These are phyloP conservation scores for Dovyalis caffra DNA, from an alignment of 345 rosid species.

Conservation along the genomic window DNA sequence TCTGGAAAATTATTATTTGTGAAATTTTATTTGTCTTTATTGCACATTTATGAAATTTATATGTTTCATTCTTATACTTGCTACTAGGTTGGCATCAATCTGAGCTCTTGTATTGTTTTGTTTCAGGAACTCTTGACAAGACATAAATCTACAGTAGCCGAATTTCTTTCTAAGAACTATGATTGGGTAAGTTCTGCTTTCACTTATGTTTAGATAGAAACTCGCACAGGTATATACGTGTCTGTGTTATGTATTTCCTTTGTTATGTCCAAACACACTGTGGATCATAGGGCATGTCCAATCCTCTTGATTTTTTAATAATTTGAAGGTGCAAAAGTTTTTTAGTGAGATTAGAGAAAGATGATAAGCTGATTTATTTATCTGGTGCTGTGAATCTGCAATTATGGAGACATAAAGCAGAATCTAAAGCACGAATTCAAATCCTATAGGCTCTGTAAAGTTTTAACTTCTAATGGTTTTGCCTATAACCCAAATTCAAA, in stretches of 20 bases:
- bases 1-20: neutral
- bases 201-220: neutral
- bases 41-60: neutral
- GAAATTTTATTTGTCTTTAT: neutral
- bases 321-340: neutral
- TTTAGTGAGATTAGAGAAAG: neutral
- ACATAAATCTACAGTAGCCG: conserved; percentile 98
- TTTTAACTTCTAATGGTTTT: neutral
- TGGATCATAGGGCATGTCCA: neutral
- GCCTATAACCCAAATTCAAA: neutral
- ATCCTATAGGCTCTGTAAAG: neutral
- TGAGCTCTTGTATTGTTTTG: conserved; percentile 22
- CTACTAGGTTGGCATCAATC: conserved; percentile 5
- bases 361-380: neutral
- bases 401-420: neutral
- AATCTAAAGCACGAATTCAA: neutral
- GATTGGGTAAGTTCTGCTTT: conserved; percentile 67
- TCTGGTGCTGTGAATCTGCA: neutral
- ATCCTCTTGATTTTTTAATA: neutral
- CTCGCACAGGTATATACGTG: neutral
- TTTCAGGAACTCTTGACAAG: conserved; percentile 91
- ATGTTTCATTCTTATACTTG: conserved; percentile 1
- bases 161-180: conserved; percentile 85
- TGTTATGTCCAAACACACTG: neutral
- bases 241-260: neutral